Evolutionary conservation across 768 basidiomycete genomes (phyloP).

Genomic region (Coprinopsis marcescibilis): DNA sequence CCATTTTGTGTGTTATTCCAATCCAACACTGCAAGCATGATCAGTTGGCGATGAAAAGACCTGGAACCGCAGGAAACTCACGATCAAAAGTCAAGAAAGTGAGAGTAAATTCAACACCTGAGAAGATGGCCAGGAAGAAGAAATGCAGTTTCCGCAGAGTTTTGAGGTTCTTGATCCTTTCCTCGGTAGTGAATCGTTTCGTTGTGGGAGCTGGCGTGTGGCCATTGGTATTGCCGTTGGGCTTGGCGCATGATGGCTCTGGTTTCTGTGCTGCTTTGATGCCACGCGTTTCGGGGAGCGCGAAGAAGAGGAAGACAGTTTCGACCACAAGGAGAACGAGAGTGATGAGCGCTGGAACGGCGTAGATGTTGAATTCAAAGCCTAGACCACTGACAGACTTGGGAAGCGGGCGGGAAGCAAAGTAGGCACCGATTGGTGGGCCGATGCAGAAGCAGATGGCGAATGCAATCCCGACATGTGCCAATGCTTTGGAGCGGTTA

Average conservation of each 20-base stretch:
- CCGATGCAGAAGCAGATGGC: conserved; percentile 91
- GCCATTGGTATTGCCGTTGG: conserved; percentile 14
- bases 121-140: conserved; percentile 84
- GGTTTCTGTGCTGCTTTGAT: conserved; percentile 13
- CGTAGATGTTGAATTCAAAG: conserved; percentile 80
- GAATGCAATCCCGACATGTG: conserved; percentile 94
- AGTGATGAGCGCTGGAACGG: conserved; percentile 81
- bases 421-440: conserved; percentile 93
- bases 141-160: conserved; percentile 69
- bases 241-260: conserved; percentile 13
- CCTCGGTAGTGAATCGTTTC: conserved; percentile 31
- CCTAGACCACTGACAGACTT: conserved; percentile 49
- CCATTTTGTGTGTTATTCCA: conserved; percentile 91
- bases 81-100: conserved; percentile 92
- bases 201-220: conserved; percentile 24
- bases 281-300: conserved; percentile 80
- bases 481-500: conserved; percentile 79
- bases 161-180: conserved; percentile 53
- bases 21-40: conserved; percentile 57
- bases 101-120: conserved; percentile 93
- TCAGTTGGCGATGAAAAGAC: background rate
- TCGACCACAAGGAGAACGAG: conserved; percentile 72
- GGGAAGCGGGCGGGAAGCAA: conserved; percentile 81
- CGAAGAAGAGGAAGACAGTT: conserved; percentile 67
- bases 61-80: conserved; percentile 30